Evolutionary conservation across 148 eudicot species (phyloP), one percentile per base, ranked within the genome.

Genomic region (Polygonum aviculare): DNA sequence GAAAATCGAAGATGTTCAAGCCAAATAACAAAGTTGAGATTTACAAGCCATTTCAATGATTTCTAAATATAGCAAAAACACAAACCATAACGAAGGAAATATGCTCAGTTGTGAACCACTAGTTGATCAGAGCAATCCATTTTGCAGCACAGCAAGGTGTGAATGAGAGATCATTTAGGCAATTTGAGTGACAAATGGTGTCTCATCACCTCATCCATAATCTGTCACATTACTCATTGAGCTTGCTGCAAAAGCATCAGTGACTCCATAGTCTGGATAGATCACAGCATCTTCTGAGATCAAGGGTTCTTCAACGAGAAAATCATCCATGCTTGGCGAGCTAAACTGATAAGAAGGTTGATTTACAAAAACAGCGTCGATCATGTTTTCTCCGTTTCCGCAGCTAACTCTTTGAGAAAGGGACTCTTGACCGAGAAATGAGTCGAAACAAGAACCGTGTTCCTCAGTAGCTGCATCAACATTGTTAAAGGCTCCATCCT

Each of bases 171-270:
- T 14, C 55, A 14, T 51, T 51, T 51, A 51, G 55, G 16, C 55
- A 51, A 60, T 60, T 31, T 21, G 10, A n/a, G 22, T 54, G 21
- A 54, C 21, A 76, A 78, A 72, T 80, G 81, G n/a, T 78, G 83
- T 44, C 69, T 65, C 38, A 65, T 72, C 38, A 65, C 41, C 33
- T 76, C 86, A 74, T 80, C 79, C 73, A 79, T 80, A 33, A 15
- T 5, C 14, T 5, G 11, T 41, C 7, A 35, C 44, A 67, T 33
- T 5, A n/a, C 72, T 67, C 38, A n/a, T 36, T 7, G 11, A 36
- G 31, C 16, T 60, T 12, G 38, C 38, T 2, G 72, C 41, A 15
- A 67, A 67, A 36, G 12, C 6, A 38, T 63, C 40, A 5, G 33
- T 31, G n/a, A 19, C 36, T 35, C 44, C 72, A 35, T 36, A 35